These are phyloP conservation scores for Lipomyces sp. DNA, from an alignment of 805 yeast species.

Conservation along the genomic window DNA sequence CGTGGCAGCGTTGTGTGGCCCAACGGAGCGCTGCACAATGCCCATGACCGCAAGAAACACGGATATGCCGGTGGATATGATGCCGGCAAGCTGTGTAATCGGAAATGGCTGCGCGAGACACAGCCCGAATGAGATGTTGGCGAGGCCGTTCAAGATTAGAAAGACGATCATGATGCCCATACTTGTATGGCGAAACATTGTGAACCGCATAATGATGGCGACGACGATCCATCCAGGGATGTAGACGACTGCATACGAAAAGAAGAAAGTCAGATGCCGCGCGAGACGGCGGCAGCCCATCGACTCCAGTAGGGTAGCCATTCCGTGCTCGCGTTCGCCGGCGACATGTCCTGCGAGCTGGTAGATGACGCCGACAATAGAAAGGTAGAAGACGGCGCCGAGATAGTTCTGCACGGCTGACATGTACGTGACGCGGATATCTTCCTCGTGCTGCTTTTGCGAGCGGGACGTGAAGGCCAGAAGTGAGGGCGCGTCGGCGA, in stretches of 20 bases:
- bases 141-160: conserved; percentile 36
- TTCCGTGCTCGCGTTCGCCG: conserved; percentile 36
- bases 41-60: conserved; percentile 35
- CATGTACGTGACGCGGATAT: conserved; percentile 33
- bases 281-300: conserved; percentile 36
- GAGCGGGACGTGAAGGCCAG: conserved; percentile 34
- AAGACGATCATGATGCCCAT: conserved; percentile 34
- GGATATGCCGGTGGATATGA: conserved; percentile 35
- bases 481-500: conserved; percentile 20
- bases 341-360: conserved; percentile 38
- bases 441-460: conserved; percentile 26
- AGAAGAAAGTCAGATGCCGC: conserved; percentile 32
- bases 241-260: conserved; percentile 35
- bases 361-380: conserved; percentile 39
- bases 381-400: conserved; percentile 37
- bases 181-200: conserved; percentile 31
- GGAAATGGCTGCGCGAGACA: conserved; percentile 35
- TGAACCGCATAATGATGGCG: conserved; percentile 29
- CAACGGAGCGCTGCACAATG: conserved; percentile 31
- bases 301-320: conserved; percentile 34
- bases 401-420: conserved; percentile 33
- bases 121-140: conserved; percentile 35
- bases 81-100: conserved; percentile 37
- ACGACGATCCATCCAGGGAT: conserved; percentile 36
- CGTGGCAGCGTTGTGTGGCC: conserved; percentile 23